Percentiles rank a stretch among this genome's conserved stretches.
These are phyloP conservation scores for Fusarium proliferatum DNA, from an alignment of 2,329 filamentous ascomycete genomes.

Conservation along the genomic window DNA sequence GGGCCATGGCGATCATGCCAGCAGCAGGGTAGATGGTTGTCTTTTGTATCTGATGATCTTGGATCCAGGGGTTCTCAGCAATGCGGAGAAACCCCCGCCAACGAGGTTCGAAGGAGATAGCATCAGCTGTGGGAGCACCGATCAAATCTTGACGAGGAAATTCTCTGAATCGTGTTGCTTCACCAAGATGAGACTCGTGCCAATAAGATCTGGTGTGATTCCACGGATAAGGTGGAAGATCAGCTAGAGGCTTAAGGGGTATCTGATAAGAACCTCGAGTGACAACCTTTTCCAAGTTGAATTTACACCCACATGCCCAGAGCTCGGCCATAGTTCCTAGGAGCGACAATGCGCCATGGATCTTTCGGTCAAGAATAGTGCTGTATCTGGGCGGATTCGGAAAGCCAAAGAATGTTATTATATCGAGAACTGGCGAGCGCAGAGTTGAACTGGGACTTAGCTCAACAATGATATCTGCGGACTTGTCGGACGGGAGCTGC, in stretches of 20 bases:
- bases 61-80: constrained; percentile 63
- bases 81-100: constrained; percentile 63
- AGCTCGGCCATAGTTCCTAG: constrained; percentile 50
- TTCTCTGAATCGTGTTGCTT: constrained; percentile 56
- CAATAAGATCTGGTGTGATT: constrained; percentile 64
- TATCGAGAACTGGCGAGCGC: constrained; percentile 52
- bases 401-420: constrained; percentile 38
- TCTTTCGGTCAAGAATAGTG: constrained; percentile 45
- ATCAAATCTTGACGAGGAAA: constrained; percentile 63
- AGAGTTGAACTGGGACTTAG: constrained; percentile 54
- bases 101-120: constrained; percentile 57
- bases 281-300: constrained; percentile 49
- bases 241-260: constrained; percentile 52
- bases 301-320: constrained; percentile 51
- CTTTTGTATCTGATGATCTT: constrained; percentile 63
- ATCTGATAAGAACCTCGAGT: constrained; percentile 23
- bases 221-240: constrained; percentile 66
- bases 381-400: constrained; percentile 37
- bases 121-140: constrained; percentile 58
- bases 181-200: constrained; percentile 62
- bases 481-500: constrained; percentile 37
- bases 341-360: constrained; percentile 39
- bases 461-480: constrained; percentile 54
- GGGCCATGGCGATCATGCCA: constrained; percentile 61
- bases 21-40: constrained; percentile 63